Evolutionary conservation across 2,329 filamentous ascomycete genomes (phyloP), one percentile per base, ranked within the genome.

Genomic region (Cytospora paraplurivora): DNA sequence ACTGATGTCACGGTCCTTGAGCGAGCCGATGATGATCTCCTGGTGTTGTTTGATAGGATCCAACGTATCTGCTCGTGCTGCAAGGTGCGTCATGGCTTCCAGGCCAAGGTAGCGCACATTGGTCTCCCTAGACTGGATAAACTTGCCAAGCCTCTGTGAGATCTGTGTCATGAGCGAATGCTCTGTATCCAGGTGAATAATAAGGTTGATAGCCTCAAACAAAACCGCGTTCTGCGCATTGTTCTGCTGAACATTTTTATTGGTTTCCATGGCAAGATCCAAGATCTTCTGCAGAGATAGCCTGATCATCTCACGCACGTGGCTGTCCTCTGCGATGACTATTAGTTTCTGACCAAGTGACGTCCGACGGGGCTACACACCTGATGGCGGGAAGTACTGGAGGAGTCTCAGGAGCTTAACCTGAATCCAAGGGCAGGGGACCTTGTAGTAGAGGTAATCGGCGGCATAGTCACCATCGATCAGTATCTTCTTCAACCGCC

Each of bases 21-120:
- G 81, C 0, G 95, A 97, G 37, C 93, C 92, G 52, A 99, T 86
- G 70, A 99, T 99, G 66, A 98, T 93, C 67, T 91, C 91, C 73
- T 99, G 95, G 74, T 99, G 95, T 75, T 96, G 93, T 78, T 99
- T 98, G 76, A 99, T 98, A 0, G 96, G 94, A 68, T 97, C 94
- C 34, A 99, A 82, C 1, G 94, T 97, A 75, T 98, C 95, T 59
- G 94, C 88, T 68, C 94, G 88, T 21, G 95, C 94, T 53, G 95
- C 95, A 69, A 99, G 84, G 83, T 99, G 95, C 8, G 94, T 97
- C 95, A 99, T 97, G 41, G 96, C 95, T 74, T 99, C 95, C 60
- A 99, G 78, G 12, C 95, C 95, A 51, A 99, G 85, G 74, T 99
- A 99, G 56, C 95, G 88, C 37, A 99, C 94, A 72, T 99, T 99